Evolutionary conservation across 306 rosid species (phyloP), one percentile per base, ranked within the genome.

Genomic region (Lablab purpureus): DNA sequence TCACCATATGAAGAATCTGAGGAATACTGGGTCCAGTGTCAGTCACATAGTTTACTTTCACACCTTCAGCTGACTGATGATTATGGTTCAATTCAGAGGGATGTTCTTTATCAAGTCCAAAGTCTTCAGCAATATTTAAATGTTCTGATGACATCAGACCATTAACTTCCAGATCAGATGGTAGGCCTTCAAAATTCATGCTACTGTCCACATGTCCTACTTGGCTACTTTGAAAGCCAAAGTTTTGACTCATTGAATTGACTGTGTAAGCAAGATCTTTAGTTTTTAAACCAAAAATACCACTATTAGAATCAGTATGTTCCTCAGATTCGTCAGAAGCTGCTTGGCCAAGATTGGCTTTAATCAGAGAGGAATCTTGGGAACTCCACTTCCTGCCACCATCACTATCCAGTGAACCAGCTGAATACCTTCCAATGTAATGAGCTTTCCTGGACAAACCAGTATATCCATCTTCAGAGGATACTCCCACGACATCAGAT

Each of bases 331-430:
- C 98, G 83, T 90, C 90, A 56, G 94, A 89, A 85, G 89, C 84
- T 52, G 87, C 81, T 66, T 88, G 93, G 65, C 80, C 93, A 80
- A 79, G 67, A 85, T 84, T 81, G 67, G 89, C 80, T 8, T 88
- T 83, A 62, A 86, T 76, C 41, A 80, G 67, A 75, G 83, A 81
- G 54, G 92, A 87, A 81, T 94, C 97, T 76, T 88, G 97, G 90
- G 92, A 90, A 88, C 87, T 88, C 98, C 98, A 96, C 86, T 93
- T 96, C 90, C 91, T 89, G 36, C 94, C 92, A 78, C 90, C 81
- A 75, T 93, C 97, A 71, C 89, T 77, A 80, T 96, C 98, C 63
- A 89, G 84, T 45, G 98, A 93, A 88, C 98, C 96, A 71, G 91
- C 88, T 67, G 97, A 91, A 82, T 93, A 93, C 87, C 97, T 89